Evolutionary conservation across 768 basidiomycete species (phyloP).

Genomic region (Phlebiopsis gigantea): DNA sequence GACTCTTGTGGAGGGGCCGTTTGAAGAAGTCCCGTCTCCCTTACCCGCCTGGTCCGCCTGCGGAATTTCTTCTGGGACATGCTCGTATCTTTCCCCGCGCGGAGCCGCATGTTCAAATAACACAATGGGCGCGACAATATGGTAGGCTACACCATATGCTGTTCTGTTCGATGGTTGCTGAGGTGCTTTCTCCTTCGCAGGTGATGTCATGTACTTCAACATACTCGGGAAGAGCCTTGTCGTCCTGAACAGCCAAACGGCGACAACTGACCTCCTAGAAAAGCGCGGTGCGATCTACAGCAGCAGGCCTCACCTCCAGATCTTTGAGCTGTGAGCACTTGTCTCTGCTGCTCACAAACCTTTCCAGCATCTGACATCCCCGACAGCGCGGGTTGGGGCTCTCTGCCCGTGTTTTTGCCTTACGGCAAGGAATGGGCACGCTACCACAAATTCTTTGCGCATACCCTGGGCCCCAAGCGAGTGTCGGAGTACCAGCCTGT

Average conservation of each 20-base stretch:
- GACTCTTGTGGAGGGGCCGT: too few species aligned
- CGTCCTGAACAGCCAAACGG: constrained; percentile 26
- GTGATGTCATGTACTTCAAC: constrained; percentile 24
- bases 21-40: too few species aligned
- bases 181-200: background rate
- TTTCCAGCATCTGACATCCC: too few species aligned
- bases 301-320: constrained; percentile 29
- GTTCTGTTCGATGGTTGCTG: background rate
- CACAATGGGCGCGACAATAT: constrained; percentile 30
- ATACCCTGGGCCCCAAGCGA: background rate
- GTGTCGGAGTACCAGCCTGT: constrained; percentile 17
- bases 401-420: constrained; percentile 12
- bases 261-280: constrained; percentile 32
- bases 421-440: constrained; percentile 16
- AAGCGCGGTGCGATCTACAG: constrained; percentile 33
- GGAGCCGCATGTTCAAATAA: constrained; percentile 19
- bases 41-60: constrained; percentile 31
- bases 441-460: constrained; percentile 5
- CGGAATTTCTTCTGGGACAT: constrained; percentile 35
- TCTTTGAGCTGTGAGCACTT: constrained; percentile 16
- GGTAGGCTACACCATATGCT: constrained; percentile 12
- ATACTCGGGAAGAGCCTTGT: constrained; percentile 29
- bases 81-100: constrained; percentile 28
- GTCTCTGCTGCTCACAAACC: too few species aligned
- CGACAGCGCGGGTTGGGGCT: constrained; percentile 14